These are phyloP conservation scores for Salix viminalis DNA, from an alignment of 345 rosid genomes.

Conservation along the genomic window DNA sequence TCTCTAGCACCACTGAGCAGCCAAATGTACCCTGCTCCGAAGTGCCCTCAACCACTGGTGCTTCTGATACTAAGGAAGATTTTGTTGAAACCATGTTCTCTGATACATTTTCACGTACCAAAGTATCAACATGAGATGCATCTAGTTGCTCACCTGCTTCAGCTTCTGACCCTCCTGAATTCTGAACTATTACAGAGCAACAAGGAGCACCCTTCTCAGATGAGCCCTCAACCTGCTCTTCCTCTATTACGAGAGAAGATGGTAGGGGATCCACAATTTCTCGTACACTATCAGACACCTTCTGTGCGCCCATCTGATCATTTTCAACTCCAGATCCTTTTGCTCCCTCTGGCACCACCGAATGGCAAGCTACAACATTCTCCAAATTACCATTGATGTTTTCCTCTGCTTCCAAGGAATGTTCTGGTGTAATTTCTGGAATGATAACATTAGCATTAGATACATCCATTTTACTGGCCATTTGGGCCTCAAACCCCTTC, in stretches of 20 bases:
- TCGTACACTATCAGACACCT: constrained; percentile 2
- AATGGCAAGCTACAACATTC: neutral
- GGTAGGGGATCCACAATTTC: neutral
- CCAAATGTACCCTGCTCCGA: neutral
- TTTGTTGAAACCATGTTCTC: neutral
- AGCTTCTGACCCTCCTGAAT: neutral
- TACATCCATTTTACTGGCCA: neutral
- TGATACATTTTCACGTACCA: neutral
- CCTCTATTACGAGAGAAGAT: constrained; percentile 1
- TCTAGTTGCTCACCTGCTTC: neutral
- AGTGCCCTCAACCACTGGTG: neutral
- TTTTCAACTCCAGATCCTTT: neutral
- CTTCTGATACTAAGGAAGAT: neutral
- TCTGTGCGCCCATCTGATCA: neutral
- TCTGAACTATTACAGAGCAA: neutral
- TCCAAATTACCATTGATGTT: neutral
- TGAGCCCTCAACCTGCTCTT: constrained; percentile 8
- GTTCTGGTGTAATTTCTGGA: neutral
- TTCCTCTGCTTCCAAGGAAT: neutral
- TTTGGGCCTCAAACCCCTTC: neutral
- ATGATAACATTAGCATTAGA: neutral
- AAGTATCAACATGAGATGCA: neutral
- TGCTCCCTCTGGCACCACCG: neutral
- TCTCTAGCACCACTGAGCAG: neutral
- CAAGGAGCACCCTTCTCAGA: constrained; percentile 1